Evolutionary conservation across 495 filamentous ascomycete genomes (phyloP).

Genomic region (Clohesyomyces aquaticus): DNA sequence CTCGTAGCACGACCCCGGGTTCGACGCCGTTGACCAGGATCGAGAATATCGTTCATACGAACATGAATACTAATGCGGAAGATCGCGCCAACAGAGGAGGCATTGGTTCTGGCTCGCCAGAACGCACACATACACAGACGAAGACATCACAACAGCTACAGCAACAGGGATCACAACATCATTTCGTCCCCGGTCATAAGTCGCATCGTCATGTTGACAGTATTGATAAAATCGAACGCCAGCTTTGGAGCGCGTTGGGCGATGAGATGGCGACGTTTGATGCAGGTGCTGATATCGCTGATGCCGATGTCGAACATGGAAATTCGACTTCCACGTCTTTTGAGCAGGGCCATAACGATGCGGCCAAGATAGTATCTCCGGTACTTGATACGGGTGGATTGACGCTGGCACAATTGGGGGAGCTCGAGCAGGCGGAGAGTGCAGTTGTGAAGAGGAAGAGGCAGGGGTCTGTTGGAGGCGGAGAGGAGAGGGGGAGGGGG

Average conservation of each 20-base stretch:
- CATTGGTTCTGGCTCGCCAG: not conserved
- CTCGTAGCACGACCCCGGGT: not conserved
- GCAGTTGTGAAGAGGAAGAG: slow-evolving; percentile 23
- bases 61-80: not conserved
- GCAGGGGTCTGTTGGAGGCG: no score
- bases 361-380: not conserved
- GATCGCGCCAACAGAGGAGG: not conserved
- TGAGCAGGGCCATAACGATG: no score
- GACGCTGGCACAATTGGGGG: not conserved
- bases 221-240: slow-evolving; percentile 15
- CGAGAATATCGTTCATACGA: not conserved
- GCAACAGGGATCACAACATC: not conserved
- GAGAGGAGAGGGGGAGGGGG: slow-evolving; percentile 14
- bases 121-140: not conserved
- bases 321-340: no score
- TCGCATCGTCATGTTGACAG: slow-evolving; percentile 15
- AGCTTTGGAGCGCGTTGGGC: slow-evolving; percentile 29
- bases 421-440: not conserved
- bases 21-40: not conserved
- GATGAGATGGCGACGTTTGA: slow-evolving; percentile 20
- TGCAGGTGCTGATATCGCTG: not conserved
- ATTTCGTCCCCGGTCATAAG: slow-evolving; percentile 18
- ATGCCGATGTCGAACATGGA: not conserved
- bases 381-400: not conserved
- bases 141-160: not conserved